phyloP scores from a whole-genome alignment of 2,329 filamentous ascomycete species.

The Periconia digitata region DNA sequence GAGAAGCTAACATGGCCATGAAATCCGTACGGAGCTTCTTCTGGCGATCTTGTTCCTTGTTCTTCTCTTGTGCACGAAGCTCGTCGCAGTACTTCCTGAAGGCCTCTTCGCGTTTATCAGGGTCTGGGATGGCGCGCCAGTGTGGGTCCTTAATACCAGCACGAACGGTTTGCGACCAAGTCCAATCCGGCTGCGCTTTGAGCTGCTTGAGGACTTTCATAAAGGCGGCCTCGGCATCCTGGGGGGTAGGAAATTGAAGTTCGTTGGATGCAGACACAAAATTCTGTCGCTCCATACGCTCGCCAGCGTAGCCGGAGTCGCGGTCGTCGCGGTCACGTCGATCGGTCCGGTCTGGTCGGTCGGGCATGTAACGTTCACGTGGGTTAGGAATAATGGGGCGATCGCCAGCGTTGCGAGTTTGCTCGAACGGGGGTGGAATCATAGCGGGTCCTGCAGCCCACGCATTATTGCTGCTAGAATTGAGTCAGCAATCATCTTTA shows the following conservation, averaged over 20 bases:
- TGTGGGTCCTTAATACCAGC: conserved; percentile 86
- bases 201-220: conserved; percentile 83
- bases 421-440: conserved; percentile 45
- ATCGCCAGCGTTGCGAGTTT: conserved; percentile 32
- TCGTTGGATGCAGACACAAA: conserved; percentile 56
- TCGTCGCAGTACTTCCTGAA: conserved; percentile 96
- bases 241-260: conserved; percentile 53
- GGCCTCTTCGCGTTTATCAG: conserved; percentile 82
- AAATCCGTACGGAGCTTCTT: conserved; percentile 93
- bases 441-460: conserved; percentile 61
- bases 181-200: conserved; percentile 87
- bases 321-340: conserved; percentile 52
- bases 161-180: conserved; percentile 87
- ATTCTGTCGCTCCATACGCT: conserved; percentile 31
- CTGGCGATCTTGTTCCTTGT: conserved; percentile 88
- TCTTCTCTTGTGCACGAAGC: conserved; percentile 87
- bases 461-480: conserved; percentile 48
- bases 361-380: conserved; percentile 20
- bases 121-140: conserved; percentile 89
- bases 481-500: no score
- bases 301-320: conserved; percentile 48
- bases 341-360: conserved; percentile 28
- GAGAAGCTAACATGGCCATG: conserved; percentile 90
- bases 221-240: conserved; percentile 93
- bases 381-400: not conserved